These are phyloP conservation scores for Yarrowia sp. DNA, from an alignment of 805 yeast species.

Conservation along the genomic window DNA sequence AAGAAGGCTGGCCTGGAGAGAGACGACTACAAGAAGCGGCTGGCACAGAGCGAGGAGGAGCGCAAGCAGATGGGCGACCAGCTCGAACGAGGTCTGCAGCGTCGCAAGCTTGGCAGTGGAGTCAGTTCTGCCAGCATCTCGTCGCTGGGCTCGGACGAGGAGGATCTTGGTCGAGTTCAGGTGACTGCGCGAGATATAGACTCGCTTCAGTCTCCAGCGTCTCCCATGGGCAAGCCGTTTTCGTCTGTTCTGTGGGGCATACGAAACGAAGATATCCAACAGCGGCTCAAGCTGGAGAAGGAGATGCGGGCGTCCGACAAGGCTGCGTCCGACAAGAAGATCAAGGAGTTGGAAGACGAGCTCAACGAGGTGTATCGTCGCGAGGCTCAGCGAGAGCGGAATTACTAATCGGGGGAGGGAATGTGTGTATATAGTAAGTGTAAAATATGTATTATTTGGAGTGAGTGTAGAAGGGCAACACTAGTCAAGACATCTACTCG, in stretches of 20 bases:
- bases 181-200: slow-evolving; percentile 10
- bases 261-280: slow-evolving; percentile 22
- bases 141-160: slow-evolving; percentile 8
- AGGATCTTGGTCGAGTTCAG: slow-evolving; percentile 10
- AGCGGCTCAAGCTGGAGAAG: slow-evolving; percentile 15
- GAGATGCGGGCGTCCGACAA: slow-evolving; percentile 20
- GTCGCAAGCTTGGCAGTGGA: background rate
- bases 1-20: slow-evolving; percentile 11
- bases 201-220: background rate
- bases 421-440: background rate
- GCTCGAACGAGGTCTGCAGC: background rate
- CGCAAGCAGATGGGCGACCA: background rate
- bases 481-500: no score
- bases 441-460: background rate
- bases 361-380: background rate
- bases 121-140: background rate
- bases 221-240: slow-evolving; percentile 24
- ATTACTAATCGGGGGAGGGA: background rate
- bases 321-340: slow-evolving; percentile 17
- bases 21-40: slow-evolving; percentile 22
- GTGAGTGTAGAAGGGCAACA: no score
- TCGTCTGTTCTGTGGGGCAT: slow-evolving; percentile 20
- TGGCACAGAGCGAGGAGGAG: slow-evolving; percentile 1
- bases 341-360: slow-evolving; percentile 20
- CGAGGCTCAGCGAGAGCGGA: background rate